Percentiles rank a stretch among this genome's conserved stretches.
phyloP scores from a whole-genome alignment of 1,284 basidiomycete species.

The Marasmius oreades region DNA sequence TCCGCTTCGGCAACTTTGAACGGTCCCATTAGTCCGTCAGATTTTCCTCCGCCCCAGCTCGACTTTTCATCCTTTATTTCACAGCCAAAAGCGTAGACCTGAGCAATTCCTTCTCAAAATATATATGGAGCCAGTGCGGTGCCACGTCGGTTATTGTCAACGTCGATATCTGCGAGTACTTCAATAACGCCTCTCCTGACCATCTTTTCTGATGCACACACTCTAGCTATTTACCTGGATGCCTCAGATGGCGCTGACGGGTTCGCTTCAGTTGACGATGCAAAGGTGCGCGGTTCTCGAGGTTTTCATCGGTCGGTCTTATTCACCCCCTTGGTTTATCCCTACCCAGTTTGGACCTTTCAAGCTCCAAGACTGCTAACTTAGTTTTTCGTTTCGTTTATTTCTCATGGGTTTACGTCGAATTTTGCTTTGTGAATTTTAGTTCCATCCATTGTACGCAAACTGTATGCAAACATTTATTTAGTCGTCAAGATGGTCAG shows the following conservation, averaged over 20 bases:
- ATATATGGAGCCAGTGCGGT: constrained; percentile 10
- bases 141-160: constrained; percentile 6
- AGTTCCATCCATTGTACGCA: no score
- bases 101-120: not conserved
- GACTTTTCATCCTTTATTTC: not conserved
- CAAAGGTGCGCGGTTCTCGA: not conserved
- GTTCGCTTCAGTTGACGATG: constrained; percentile 4
- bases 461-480: no score
- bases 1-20: constrained; percentile 2
- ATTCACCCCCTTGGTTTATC: not conserved
- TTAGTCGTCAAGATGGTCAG: no score
- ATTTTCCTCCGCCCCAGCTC: not conserved
- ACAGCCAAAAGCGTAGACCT: constrained; percentile 5
- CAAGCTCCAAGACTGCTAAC: not conserved
- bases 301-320: not conserved
- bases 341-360: not conserved
- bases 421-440: not conserved
- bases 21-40: constrained; percentile 2
- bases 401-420: not conserved
- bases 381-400: not conserved
- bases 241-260: not conserved
- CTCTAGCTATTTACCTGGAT: not conserved
- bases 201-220: not conserved
- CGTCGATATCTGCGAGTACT: constrained; percentile 3
- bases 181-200: not conserved